Base-by-base conservation (phyloP, 2,329 filamentous ascomycete species). In the Ascochyta pisi region DNA sequence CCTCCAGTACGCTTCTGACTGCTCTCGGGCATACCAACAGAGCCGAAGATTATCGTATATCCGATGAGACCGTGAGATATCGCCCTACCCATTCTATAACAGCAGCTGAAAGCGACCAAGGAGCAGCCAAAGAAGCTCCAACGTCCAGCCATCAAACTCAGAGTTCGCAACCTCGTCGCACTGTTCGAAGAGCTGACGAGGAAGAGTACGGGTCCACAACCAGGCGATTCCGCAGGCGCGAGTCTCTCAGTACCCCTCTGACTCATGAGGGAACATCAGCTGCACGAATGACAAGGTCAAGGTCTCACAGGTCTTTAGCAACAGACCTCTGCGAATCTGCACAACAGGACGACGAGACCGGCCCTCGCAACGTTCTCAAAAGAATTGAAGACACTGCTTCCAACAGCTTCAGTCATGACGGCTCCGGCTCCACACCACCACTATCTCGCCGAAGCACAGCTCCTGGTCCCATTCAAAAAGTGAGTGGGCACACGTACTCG, bases 401-500 rank as follows among this genome's bases (percentile, higher is more conserved):
- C 23, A 58, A 50, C 19, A 57, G 46, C 35, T 56, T 68, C n/a
- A 65, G 64, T 37, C 63, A 71, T 15, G 66, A 72, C 43, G 66
- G 65, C 26, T 63, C 66, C 12, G 62, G 60, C 33, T 66, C 66
- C 4, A 31, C 46, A 27, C 40, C 60, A 15, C 62, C 42, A 24
- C 39, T 61, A 6, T 61, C 60, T 13, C 34, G 34, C 15, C 41
- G 7, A 24, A 38, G 37, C 10, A 37, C 8, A 10, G 23, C 23
- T 19, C 5, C 35, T 41, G 23, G 22, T 22, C 4, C 16, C 22
- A 9, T n/a, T 6, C 22, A 24, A n/a, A 27, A 33, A 3, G 4
- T 1, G 5, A 5, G 13, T 13, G 13, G 6, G 6, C 22, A n/a
- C 10, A 22, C 3, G 3, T 26, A 1, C n/a, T 24, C 10, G 22